phyloP scores from a whole-genome alignment of 2,329 filamentous ascomycete genomes.

The Pseudocercospora vitis region DNA sequence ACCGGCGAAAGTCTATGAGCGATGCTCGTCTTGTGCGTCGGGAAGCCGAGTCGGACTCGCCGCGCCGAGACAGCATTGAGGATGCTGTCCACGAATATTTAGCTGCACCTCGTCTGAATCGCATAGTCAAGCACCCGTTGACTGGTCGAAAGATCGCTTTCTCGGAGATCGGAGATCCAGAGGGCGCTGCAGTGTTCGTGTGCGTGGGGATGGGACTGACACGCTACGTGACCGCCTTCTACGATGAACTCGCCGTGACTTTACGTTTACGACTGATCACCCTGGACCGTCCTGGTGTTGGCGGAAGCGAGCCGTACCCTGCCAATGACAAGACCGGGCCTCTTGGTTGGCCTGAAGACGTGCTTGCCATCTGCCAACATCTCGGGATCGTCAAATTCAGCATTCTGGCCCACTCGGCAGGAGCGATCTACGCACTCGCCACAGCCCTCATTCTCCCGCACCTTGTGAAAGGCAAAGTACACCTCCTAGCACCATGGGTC shows the following conservation, averaged over 20 bases:
- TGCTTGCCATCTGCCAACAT: slow-evolving; percentile 88
- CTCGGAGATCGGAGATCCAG: slow-evolving; percentile 90
- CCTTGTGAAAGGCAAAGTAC: slow-evolving; percentile 89
- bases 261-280: slow-evolving; percentile 89
- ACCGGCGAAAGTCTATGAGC: slow-evolving; percentile 37
- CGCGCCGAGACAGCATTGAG: slow-evolving; percentile 81
- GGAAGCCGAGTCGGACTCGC: slow-evolving; percentile 36
- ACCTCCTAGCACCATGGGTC: slow-evolving; percentile 94
- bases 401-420: slow-evolving; percentile 91
- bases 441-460: slow-evolving; percentile 95
- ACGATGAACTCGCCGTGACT: slow-evolving; percentile 89
- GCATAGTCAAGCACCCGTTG: slow-evolving; percentile 81
- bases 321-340: slow-evolving; percentile 77
- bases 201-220: slow-evolving; percentile 98
- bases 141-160: slow-evolving; percentile 89
- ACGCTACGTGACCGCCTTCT: slow-evolving; percentile 93
- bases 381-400: slow-evolving; percentile 95
- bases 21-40: slow-evolving; percentile 41
- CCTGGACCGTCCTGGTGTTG: slow-evolving; percentile 88
- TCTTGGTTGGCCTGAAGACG: slow-evolving; percentile 90
- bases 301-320: slow-evolving; percentile 81
- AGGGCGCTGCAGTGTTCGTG: slow-evolving; percentile 89
- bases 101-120: slow-evolving; percentile 77
- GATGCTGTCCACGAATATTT: slow-evolving; percentile 84
- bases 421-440: slow-evolving; percentile 95